Evolutionary conservation across 2,329 filamentous ascomycete genomes (phyloP).

Genomic region (Aureobasidium pullulans): DNA sequence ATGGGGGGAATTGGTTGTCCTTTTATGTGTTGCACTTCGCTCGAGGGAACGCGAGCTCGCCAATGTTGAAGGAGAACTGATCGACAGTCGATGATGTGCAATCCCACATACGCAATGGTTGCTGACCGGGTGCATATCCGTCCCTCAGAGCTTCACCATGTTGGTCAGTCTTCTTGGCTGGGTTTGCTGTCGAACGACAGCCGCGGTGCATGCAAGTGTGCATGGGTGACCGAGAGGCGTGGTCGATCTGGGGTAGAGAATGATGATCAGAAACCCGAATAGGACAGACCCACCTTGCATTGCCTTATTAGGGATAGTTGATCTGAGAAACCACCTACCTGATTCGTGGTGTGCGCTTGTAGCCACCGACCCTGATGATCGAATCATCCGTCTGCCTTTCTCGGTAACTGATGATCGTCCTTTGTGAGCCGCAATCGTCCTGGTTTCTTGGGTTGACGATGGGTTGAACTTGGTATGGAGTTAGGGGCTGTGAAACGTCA

Average conservation of each 20-base stretch:
- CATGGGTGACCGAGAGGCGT: neutral
- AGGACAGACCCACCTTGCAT: neutral
- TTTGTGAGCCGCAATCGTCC: neutral
- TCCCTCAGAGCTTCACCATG: neutral
- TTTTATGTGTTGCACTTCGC: neutral
- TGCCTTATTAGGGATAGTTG: neutral
- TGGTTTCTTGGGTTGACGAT: neutral
- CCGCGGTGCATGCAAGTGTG: neutral
- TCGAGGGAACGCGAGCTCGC: neutral
- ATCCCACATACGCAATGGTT: conserved; percentile 8
- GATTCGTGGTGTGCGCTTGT: neutral
- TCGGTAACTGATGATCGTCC: neutral
- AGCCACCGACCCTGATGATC: neutral
- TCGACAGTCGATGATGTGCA: conserved; percentile 2
- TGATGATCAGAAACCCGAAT: neutral
- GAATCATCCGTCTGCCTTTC: neutral
- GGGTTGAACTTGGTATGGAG: neutral
- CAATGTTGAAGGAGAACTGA: neutral
- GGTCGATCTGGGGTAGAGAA: neutral
- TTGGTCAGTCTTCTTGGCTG: neutral
- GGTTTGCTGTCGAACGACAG: neutral
- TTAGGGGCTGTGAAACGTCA: neutral
- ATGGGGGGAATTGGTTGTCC: neutral
- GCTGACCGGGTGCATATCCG: neutral
- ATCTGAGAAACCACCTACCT: neutral